These are phyloP conservation scores for Zygosaccharomyces sapae DNA, from an alignment of 1,139 yeast genomes.

Conservation along the genomic window DNA sequence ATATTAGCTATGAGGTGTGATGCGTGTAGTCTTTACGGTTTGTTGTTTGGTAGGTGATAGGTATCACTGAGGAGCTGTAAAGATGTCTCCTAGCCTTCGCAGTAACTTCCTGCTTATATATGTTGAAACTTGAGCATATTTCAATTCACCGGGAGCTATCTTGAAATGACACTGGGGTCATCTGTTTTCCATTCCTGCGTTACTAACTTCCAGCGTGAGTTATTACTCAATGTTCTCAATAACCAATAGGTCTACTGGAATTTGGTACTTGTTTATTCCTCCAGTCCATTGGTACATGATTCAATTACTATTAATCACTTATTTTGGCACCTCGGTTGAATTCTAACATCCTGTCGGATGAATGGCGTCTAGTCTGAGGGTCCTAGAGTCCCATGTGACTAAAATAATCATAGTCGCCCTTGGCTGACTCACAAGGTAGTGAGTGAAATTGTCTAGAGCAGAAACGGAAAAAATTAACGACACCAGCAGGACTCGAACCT, in stretches of 20 bases:
- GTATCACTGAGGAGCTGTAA: too few relatives aligned
- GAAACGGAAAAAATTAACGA: constrained; percentile 18
- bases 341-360: neutral
- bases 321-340: neutral
- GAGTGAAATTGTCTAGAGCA: neutral
- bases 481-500: constrained; percentile 31
- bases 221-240: too few relatives aligned
- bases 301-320: too few relatives aligned
- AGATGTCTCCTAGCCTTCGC: too few relatives aligned
- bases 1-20: neutral
- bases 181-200: constrained; percentile 1
- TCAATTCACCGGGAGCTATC: neutral
- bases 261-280: too few relatives aligned
- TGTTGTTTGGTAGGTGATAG: too few relatives aligned
- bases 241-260: too few relatives aligned
- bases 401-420: too few relatives aligned
- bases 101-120: too few relatives aligned
- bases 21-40: too few relatives aligned
- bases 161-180: neutral
- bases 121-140: neutral
- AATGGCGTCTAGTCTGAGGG: neutral
- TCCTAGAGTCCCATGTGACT: neutral
- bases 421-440: too few relatives aligned
- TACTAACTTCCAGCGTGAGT: neutral
- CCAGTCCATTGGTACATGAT: neutral